Percentiles rank a stretch among this genome's conserved stretches.
These are phyloP conservation scores for Rhododendron simsii DNA, from an alignment of 148 eudicot species.

Conservation along the genomic window DNA sequence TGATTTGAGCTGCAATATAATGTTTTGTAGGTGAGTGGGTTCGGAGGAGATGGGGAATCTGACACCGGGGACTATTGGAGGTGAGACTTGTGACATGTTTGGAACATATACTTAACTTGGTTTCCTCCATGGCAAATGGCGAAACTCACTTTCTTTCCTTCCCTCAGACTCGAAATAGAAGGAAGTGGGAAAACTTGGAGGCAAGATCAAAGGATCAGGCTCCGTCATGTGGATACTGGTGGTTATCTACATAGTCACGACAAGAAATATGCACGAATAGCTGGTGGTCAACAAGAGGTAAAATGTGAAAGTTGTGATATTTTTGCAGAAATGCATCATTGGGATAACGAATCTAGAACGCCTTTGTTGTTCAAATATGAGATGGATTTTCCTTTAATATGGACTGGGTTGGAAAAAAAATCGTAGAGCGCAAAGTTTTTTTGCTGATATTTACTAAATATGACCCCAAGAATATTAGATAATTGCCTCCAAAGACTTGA, in stretches of 20 bases:
- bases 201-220: constrained; percentile 72
- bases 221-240: constrained; percentile 64
- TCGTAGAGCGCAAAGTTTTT: not conserved
- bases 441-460: not conserved
- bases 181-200: constrained; percentile 64
- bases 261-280: constrained; percentile 64
- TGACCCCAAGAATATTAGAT: not conserved
- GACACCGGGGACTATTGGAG: constrained; percentile 81
- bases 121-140: not conserved
- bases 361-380: not conserved
- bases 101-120: not conserved
- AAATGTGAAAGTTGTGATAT: not conserved
- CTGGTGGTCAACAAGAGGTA: constrained; percentile 83
- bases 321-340: not conserved
- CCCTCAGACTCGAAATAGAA: constrained; percentile 54
- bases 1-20: not conserved
- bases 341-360: not conserved
- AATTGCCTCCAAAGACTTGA: not conserved
- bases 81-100: constrained; percentile 28
- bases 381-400: not conserved
- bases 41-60: constrained; percentile 55
- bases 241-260: constrained; percentile 77
- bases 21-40: constrained; percentile 64
- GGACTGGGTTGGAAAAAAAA: not conserved
- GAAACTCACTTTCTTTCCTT: not conserved